These are phyloP conservation scores for Populus ilicifolia DNA, from an alignment of 345 rosid species.

Conservation along the genomic window DNA sequence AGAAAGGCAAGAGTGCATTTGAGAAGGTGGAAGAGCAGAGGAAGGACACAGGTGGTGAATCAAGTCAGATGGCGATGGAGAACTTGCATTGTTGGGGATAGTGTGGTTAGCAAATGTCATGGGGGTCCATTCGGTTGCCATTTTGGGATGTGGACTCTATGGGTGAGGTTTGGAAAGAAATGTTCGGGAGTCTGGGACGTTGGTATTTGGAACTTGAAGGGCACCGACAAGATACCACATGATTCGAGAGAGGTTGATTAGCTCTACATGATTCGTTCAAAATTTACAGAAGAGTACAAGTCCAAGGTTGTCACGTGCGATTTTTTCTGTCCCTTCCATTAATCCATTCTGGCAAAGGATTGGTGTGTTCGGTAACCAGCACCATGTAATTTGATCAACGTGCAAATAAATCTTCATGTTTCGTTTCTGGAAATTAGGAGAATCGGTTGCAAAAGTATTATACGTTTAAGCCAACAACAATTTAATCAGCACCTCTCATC, in stretches of 20 bases:
- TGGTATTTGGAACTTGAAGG: slow-evolving; percentile 66
- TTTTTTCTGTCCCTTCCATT: neutral
- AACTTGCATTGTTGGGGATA: slow-evolving; percentile 7
- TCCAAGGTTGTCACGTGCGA: neutral
- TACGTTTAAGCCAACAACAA: neutral
- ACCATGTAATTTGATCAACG: neutral
- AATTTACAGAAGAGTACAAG: neutral
- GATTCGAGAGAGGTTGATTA: neutral
- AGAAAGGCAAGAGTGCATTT: slow-evolving; percentile 15
- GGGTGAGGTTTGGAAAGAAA: slow-evolving; percentile 32
- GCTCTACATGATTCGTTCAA: neutral
- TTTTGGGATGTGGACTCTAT: slow-evolving; percentile 56
- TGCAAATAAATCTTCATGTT: neutral
- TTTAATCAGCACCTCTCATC: neutral
- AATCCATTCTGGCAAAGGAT: neutral
- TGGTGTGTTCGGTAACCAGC: neutral
- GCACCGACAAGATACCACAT: slow-evolving; percentile 26
- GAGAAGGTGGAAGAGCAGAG: slow-evolving; percentile 16
- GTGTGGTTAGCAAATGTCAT: slow-evolving; percentile 52
- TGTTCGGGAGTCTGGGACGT: slow-evolving; percentile 48
- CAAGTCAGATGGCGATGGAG: neutral
- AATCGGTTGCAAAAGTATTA: neutral
- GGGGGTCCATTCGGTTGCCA: slow-evolving; percentile 55
- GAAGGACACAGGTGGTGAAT: neutral
- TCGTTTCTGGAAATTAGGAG: neutral